A percentile compares a stretch with the other conserved stretches of the same genome.
Evolutionary conservation across 2,329 filamentous ascomycete genomes (phyloP).

Genomic region (Colletotrichum tamarilloi): DNA sequence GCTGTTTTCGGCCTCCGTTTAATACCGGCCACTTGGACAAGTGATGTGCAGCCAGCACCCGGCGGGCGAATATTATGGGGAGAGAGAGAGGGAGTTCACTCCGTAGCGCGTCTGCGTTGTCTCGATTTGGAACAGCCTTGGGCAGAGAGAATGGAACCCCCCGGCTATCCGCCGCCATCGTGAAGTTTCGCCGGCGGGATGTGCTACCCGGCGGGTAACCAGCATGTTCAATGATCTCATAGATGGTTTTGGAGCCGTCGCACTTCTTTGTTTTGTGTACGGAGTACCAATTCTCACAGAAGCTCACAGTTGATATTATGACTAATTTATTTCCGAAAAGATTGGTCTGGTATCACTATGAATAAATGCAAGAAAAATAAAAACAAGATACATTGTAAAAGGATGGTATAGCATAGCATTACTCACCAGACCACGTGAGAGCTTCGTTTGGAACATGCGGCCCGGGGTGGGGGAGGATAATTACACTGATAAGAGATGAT

Average conservation of each 20-base stretch:
- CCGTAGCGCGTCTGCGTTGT: not conserved
- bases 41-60: not conserved
- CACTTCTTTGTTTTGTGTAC: too few species aligned
- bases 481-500: not conserved
- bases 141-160: not conserved
- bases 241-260: too few species aligned
- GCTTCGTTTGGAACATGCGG: not conserved
- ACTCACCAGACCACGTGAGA: slow-evolving; percentile 26
- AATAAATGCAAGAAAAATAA: not conserved
- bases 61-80: not conserved
- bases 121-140: not conserved
- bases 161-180: not conserved
- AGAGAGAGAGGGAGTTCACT: too few species aligned
- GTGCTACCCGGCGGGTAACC: not conserved
- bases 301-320: not conserved
- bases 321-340: not conserved
- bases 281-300: not conserved
- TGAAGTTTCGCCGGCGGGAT: not conserved
- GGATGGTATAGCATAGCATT: slow-evolving; percentile 17
- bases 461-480: not conserved
- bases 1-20: not conserved
- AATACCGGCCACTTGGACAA: not conserved
- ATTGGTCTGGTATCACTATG: slow-evolving; percentile 1
- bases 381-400: not conserved
- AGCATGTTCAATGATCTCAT: not conserved